Evolutionary conservation across 192 early-diverging fungal genomes (phyloP), one percentile per base, ranked within the genome.

Genomic region (Coemansia asiatica): DNA sequence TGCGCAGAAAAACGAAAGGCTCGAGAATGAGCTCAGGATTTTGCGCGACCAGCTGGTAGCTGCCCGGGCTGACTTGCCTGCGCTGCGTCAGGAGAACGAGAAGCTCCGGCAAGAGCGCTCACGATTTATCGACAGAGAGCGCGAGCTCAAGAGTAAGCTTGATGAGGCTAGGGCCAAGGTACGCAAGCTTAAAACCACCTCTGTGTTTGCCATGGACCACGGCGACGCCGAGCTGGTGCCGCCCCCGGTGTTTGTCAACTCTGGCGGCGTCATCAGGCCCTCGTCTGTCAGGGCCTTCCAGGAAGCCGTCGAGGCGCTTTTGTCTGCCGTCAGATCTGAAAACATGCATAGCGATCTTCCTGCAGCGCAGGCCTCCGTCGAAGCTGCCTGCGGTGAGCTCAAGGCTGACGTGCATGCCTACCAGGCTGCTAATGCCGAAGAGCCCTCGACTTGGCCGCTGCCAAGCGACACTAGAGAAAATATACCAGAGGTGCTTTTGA

Each of bases 311-410:
- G 91, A 95, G 69, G 86, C 88, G 31, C 80, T 98, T 8, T 73
- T 98, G 33, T 72, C 83, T 19, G 89, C 90, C 29, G 90, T 89
- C 67, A 81, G 90, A 57, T 88, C 90, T 1, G 88, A 92, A 19
- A 79, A 85, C 35, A 86, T 90, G 29, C 80, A 92, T 1, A 71
- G 69, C 27, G 92, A 95, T 0, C 72, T 98, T 36, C 79, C 71
- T 29, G 29, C 18, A 23, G 74, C 92, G n/a, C 94, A 94, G 90
- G 89, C 90, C 60, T 73, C 89, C 6, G 87, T 97, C 38, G 90
- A 93, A 28, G 84, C 90, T 35, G 84, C 92, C 0, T 96, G 94
- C 81, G 88, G 90, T 49, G 81, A 85, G 57, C 90, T 98, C 48
- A 90, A 88, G 0, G 91, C 92, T 38, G 92, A 98, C 48, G 86